phyloP scores from a whole-genome alignment of 352 stramenopile species.

The Globisporangium solare region DNA sequence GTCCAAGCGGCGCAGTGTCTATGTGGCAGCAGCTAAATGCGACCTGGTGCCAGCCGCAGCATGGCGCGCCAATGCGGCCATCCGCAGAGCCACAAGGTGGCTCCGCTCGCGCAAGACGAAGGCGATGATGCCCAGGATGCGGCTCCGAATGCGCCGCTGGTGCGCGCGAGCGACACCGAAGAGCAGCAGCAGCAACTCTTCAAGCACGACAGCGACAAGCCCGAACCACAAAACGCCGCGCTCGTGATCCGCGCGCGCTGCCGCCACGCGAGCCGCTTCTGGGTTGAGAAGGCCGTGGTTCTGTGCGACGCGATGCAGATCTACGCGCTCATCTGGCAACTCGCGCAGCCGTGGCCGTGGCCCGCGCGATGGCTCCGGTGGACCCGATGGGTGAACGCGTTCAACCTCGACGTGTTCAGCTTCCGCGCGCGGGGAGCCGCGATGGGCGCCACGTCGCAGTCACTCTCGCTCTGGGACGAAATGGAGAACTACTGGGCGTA shows the following conservation, averaged over 20 bases:
- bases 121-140: no score
- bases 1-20: no score
- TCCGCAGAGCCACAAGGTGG: no score
- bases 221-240: background rate
- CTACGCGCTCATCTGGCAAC: slow-evolving; percentile 69
- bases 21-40: no score
- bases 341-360: slow-evolving; percentile 77
- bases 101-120: no score
- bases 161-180: no score
- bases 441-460: slow-evolving; percentile 51
- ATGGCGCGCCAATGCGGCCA: no score
- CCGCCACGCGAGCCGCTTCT: slow-evolving; percentile 42
- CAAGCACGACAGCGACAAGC: background rate
- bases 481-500: slow-evolving; percentile 63
- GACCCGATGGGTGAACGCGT: slow-evolving; percentile 49
- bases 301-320: slow-evolving; percentile 47
- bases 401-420: slow-evolving; percentile 50
- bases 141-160: no score
- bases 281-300: slow-evolving; percentile 51
- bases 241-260: background rate
- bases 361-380: slow-evolving; percentile 43
- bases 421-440: slow-evolving; percentile 43
- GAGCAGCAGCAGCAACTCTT: no score
- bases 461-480: slow-evolving; percentile 58
- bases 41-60: no score